phyloP scores from a whole-genome alignment of 345 rosid species.

The Microthlaspi erraticum region DNA sequence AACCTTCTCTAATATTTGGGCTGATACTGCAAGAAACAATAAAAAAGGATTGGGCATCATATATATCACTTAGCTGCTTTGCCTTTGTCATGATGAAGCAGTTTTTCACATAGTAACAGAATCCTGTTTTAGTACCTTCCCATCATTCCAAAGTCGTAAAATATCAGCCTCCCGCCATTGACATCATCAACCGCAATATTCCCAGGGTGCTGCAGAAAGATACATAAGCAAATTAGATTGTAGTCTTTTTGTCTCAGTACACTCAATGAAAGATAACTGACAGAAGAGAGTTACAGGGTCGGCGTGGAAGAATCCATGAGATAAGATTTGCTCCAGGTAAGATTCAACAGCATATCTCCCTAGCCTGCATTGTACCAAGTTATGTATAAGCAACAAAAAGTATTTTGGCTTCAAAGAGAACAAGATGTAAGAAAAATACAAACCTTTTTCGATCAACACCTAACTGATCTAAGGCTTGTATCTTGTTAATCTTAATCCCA shows the following conservation, averaged over 20 bases:
- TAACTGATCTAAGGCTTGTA: conserved; percentile 83
- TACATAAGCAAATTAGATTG: conserved; percentile 9
- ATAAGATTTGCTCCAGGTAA: conserved; percentile 94
- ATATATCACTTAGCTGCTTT: not conserved
- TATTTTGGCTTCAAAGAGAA: conserved; percentile 16
- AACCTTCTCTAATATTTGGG: conserved; percentile 91
- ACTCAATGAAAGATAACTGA: not conserved
- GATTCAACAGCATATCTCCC: conserved; percentile 97
- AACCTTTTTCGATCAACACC: conserved; percentile 96
- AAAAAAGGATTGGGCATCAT: conserved; percentile 9
- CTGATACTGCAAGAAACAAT: conserved; percentile 68
- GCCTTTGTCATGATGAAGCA: not conserved
- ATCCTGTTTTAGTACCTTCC: conserved; percentile 67
- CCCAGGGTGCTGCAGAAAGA: conserved; percentile 84
- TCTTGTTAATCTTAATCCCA: conserved; percentile 95
- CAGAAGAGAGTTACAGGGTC: conserved; percentile 74
- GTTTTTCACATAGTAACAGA: conserved; percentile 3
- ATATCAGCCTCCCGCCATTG: conserved; percentile 94
- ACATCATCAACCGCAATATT: conserved; percentile 99
- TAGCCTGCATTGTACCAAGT: conserved; percentile 59
- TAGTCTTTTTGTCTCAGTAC: not conserved
- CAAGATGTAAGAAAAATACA: conserved; percentile 30
- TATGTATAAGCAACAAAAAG: conserved; percentile 20
- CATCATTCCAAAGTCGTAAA: conserved; percentile 99
- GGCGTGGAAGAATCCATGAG: conserved; percentile 99